Percentiles rank a stretch among this genome's conserved stretches.
Conservation (phyloP, 371 early-diverging fungal genomes). For the Capillidium heterosporum region DNA sequence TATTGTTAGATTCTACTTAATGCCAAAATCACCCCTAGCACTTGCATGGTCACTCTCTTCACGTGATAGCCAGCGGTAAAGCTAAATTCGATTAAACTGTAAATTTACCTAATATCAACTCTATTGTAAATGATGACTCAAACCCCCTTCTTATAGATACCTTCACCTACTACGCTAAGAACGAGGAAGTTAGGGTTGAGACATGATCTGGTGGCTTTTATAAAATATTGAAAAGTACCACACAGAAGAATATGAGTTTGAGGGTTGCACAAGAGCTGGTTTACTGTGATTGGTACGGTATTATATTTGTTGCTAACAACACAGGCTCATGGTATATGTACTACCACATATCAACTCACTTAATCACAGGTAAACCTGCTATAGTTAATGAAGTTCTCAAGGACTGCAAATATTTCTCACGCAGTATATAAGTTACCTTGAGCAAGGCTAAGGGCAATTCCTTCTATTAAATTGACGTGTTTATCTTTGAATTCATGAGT, state of each 20-base stretch:
- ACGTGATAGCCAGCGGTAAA: not conserved
- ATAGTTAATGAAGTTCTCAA: too few relatives aligned
- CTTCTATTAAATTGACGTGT: too few relatives aligned
- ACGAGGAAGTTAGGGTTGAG: too few relatives aligned
- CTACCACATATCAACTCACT: constrained; percentile 24
- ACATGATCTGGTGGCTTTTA: too few relatives aligned
- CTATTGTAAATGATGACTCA: not conserved
- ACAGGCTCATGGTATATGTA: constrained; percentile 26
- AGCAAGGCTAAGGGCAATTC: too few relatives aligned
- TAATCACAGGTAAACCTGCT: constrained; percentile 29
- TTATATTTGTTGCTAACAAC: constrained; percentile 12
- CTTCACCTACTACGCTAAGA: not conserved
- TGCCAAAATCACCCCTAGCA: not conserved
- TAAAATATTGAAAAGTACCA: too few relatives aligned
- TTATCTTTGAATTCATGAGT: too few relatives aligned
- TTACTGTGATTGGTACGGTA: not conserved
- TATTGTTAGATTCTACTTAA: not conserved
- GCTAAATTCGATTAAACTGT: not conserved
- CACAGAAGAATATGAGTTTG: too few relatives aligned
- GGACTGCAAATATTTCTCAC: too few relatives aligned
- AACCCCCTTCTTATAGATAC: not conserved
- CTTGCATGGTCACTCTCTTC: not conserved
- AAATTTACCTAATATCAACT: not conserved
- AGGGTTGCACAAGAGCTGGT: too few relatives aligned
- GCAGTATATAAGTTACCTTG: too few relatives aligned